Base-by-base conservation (phyloP, 2,329 filamentous ascomycete species). In the Stagonosporopsis chrysanthemi region DNA sequence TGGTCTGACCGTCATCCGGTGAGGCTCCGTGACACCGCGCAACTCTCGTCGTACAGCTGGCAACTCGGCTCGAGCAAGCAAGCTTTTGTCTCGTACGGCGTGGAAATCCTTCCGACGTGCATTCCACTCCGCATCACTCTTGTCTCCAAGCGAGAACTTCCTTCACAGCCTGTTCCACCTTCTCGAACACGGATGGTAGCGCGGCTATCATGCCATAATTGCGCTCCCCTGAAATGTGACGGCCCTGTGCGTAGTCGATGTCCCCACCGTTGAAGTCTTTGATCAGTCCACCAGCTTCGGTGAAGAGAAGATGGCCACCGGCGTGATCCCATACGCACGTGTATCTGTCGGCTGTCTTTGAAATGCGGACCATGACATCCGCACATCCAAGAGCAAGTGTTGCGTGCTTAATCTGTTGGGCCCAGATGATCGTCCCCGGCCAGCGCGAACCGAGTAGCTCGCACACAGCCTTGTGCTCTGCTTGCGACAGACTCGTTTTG, bases 261-360 rank as follows among this genome's bases (percentile, higher is more conserved):
- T 75, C 63, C 33, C 75, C 80, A 1, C 83, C 83, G 28, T 81
- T 70, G 41, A 84, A 68, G 67, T 86, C 83, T 2, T 77, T 81
- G 23, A 85, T 78, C 45, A 76, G 72, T 8, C 80, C 81, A 6
- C 83, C 83, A 1, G 79, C 75, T 64, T 85, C 83, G 52, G 80
- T 69, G 51, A 77, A 81, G 40, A 85, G 76, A 24, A 85, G 66
- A 63, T 82, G 79, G 0, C 82, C 83, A 5, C 82, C 83, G 1
- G 81, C 81, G 69, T 85, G 83, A 67, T 85, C 83, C 83, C 83
- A 85, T n/a, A 83, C 74, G 54, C 79, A 78, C 0, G 80, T 81
- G 43, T 77, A 80, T 59, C 82, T 77, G 8, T 72, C 69, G 29
- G 72, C 62, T 3, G 77, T 76, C 50, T 74, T 74, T 8, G 81